Conservation (phyloP, 352 stramenopile genomes). For the Nothophytophthora sp. region DNA sequence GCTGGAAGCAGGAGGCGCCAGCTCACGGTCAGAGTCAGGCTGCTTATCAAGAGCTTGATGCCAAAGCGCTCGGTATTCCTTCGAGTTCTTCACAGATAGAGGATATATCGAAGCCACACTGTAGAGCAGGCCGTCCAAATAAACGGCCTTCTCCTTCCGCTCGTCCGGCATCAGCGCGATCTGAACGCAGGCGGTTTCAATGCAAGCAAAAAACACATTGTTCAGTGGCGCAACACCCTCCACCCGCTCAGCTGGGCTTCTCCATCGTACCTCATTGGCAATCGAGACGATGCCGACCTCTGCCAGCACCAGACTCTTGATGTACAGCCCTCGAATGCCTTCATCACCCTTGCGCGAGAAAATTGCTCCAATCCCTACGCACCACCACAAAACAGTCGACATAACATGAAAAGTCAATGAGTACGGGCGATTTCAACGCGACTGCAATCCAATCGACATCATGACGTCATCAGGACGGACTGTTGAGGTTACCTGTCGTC, state of each 20-base stretch:
- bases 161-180: slow-evolving; percentile 38
- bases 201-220: neutral
- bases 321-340: slow-evolving; percentile 39
- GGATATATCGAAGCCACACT: slow-evolving; percentile 44
- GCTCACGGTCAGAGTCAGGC: neutral
- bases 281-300: slow-evolving; percentile 49
- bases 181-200: slow-evolving; percentile 7
- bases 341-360: slow-evolving; percentile 56
- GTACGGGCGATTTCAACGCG: too few relatives aligned
- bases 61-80: slow-evolving; percentile 51
- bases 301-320: slow-evolving; percentile 52
- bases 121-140: slow-evolving; percentile 64
- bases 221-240: neutral
- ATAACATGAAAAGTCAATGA: too few relatives aligned
- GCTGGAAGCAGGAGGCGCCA: neutral
- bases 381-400: neutral
- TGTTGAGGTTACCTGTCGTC: slow-evolving; percentile 17
- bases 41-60: slow-evolving; percentile 35
- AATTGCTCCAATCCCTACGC: slow-evolving; percentile 39
- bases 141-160: slow-evolving; percentile 33
- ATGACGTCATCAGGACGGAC: neutral
- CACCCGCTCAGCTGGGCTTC: neutral
- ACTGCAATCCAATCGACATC: neutral
- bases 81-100: slow-evolving; percentile 47
- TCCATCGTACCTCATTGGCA: slow-evolving; percentile 43